Evolutionary conservation across 106 monocot species (phyloP), one percentile per base, ranked within the genome.

Genomic region (Triglochin maritima): DNA sequence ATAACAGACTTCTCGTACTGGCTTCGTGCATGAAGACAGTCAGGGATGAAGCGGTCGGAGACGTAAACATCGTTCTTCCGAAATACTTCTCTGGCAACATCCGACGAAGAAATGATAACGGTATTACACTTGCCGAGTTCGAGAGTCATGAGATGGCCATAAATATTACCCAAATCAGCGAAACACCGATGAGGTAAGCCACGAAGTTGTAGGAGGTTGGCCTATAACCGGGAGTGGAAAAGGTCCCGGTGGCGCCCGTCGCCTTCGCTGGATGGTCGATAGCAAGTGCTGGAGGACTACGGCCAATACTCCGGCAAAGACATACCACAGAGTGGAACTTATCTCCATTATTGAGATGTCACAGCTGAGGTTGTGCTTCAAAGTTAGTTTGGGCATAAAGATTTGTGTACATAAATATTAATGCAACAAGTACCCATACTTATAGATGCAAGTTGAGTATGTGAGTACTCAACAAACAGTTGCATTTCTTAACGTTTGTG

Each of bases 11-110:
- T 8, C 14, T 74, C 54, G 65, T 57, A 11, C 51, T 77, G 72
- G 66, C 49, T 42, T 13, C 57, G 63, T 17, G 56, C 74, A 6
- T 47, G 55, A 17, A 43, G 14, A 42, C 46, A 4, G 70, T 67
- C 71, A 43, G 61, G 56, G 7, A 58, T 2, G 4, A 45, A 47
- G 1, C 82, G 78, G 3, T 41, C 59, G 2, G 78, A 69, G 55
- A 82, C 47, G 49, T 48, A 9, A 2, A 51, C 42, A 70, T 82
- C 82, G 17, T 71, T 49, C 13, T 43, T 75, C 42, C 65, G 69
- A 17, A 82, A 45, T 43, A 12, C 74, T 15, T 82, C 74, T 9
- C 59, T 49, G 4, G 78, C 73, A 2, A 69, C 72, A 4, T 61
- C 77, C n/a, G 55, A 9, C 8, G 71, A 71, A 10, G 71, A 71